Conservation (phyloP, 805 yeast genomes). For the Pichia gijzeniarum region DNA sequence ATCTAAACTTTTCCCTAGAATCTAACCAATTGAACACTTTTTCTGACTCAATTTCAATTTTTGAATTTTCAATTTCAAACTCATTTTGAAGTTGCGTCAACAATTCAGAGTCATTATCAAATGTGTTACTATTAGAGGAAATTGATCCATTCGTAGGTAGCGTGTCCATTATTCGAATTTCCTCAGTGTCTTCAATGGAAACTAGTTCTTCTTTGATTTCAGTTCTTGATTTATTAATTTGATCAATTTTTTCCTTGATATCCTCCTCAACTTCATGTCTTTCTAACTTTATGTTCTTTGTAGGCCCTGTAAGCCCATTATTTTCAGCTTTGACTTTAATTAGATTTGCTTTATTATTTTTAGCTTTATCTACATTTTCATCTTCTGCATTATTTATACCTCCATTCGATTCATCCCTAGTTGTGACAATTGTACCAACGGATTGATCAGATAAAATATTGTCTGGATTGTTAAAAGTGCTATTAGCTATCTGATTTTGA, state of each 20-base stretch:
- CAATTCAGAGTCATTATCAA: slow-evolving; percentile 6
- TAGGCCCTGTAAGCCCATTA: background rate
- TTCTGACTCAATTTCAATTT: slow-evolving; percentile 21
- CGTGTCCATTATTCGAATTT: background rate
- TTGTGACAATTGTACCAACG: background rate
- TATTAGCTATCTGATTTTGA: slow-evolving; percentile 3
- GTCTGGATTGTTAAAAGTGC: slow-evolving; percentile 1
- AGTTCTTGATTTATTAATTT: background rate
- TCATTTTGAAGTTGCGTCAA: slow-evolving; percentile 19
- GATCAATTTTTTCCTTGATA: slow-evolving; percentile 4
- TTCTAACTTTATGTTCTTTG: background rate
- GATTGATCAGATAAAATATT: background rate
- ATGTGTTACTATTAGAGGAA: background rate
- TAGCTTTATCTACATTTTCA: background rate
- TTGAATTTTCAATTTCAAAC: slow-evolving; percentile 19
- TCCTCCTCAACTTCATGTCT: slow-evolving; percentile 1
- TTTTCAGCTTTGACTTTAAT: background rate
- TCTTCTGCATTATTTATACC: too few relatives aligned
- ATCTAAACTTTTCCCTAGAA: background rate
- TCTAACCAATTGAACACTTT: slow-evolving; percentile 15
- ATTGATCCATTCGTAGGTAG: background rate
- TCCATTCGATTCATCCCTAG: background rate
- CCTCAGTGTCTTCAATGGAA: background rate
- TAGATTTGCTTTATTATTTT: background rate
- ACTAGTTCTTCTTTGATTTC: slow-evolving; percentile 5